Conservation (phyloP, 495 filamentous ascomycete species). For the Penicillium lividum region DNA sequence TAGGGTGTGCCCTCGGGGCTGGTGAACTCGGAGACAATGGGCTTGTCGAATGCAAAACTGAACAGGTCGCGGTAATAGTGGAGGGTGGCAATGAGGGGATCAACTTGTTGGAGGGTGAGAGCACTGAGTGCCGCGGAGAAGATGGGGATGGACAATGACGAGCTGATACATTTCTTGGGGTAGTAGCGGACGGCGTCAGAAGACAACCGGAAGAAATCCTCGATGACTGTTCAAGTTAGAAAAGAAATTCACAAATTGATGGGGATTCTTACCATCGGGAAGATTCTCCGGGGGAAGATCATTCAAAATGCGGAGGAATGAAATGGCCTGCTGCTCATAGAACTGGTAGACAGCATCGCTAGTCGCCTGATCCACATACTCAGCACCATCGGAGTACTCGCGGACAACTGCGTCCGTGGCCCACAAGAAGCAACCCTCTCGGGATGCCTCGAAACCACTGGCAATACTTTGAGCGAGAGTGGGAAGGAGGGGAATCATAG, state of each 20-base stretch:
- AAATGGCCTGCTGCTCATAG: slow-evolving; percentile 87
- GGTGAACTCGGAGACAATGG: slow-evolving; percentile 69
- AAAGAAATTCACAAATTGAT: not conserved
- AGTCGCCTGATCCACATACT: slow-evolving; percentile 79
- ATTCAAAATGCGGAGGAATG: slow-evolving; percentile 85
- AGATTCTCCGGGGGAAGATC: slow-evolving; percentile 82
- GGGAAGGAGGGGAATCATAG: slow-evolving; percentile 81
- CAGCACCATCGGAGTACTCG: slow-evolving; percentile 88
- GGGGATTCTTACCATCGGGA: slow-evolving; percentile 64
- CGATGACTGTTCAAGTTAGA: slow-evolving; percentile 64
- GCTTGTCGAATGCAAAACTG: slow-evolving; percentile 77
- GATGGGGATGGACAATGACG: slow-evolving; percentile 73
- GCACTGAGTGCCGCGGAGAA: slow-evolving; percentile 84
- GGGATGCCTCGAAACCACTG: slow-evolving; percentile 77
- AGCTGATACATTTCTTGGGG: slow-evolving; percentile 75
- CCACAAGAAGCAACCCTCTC: slow-evolving; percentile 97
- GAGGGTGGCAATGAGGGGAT: slow-evolving; percentile 85
- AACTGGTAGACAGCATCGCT: slow-evolving; percentile 89
- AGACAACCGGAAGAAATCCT: slow-evolving; percentile 95
- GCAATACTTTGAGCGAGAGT: slow-evolving; percentile 84
- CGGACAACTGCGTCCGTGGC: slow-evolving; percentile 91
- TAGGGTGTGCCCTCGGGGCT: slow-evolving; percentile 41
- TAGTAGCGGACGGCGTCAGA: slow-evolving; percentile 91
- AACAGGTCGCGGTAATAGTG: slow-evolving; percentile 94
- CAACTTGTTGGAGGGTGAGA: slow-evolving; percentile 82